Evolutionary conservation across 2,329 filamentous ascomycete genomes (phyloP), one percentile per base, ranked within the genome.

Genomic region (Scopulariopsis brevicaulis): DNA sequence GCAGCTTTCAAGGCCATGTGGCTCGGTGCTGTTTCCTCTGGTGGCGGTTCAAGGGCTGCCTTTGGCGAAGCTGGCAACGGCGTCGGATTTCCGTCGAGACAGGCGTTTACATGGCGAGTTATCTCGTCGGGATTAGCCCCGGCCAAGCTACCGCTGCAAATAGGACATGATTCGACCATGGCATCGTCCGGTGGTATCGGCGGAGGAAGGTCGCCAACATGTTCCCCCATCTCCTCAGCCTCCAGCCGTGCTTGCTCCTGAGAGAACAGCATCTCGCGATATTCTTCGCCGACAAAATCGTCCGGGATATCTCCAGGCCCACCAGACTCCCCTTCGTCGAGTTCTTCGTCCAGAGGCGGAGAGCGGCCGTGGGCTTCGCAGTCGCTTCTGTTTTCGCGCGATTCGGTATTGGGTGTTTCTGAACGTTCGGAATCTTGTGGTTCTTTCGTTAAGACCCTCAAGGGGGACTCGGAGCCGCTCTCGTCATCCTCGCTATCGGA

Each of bases 61-160:
- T 60, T 64, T 20, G 62, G 59, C 28, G 63, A 62, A 37, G 65
- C 65, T 7, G 72, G 79, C 15, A 87, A 65, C 1, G 85, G 80
- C 52, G 83, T 79, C 5, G 87, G 81, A 53, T 87, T 87, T 1
- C 90, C 90, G 68, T 99, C 94, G 2, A 99, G 77, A 70, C 94
- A 99, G 11, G 86, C 84, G 68, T 99, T 99, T 63, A 99, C 94
- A 69, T 99, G 94, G 1, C 86, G 73, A 7, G 87, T 88, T 11
- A 85, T 87, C 64, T 93, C 82, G 67, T 91, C 83, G 60, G 72
- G 67, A 58, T 75, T 81, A 14, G 85, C 69, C 0, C 83, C 85
- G 18, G 69, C 72, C 37, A 96, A 74, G 62, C 72, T 83, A 1
- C 76, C 75, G 64, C 80, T 82, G 69, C 94, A 97, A 32, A 97